Evolutionary conservation across 441 rosid genomes (phyloP).

Genomic region (Flueggea neowawraea): DNA sequence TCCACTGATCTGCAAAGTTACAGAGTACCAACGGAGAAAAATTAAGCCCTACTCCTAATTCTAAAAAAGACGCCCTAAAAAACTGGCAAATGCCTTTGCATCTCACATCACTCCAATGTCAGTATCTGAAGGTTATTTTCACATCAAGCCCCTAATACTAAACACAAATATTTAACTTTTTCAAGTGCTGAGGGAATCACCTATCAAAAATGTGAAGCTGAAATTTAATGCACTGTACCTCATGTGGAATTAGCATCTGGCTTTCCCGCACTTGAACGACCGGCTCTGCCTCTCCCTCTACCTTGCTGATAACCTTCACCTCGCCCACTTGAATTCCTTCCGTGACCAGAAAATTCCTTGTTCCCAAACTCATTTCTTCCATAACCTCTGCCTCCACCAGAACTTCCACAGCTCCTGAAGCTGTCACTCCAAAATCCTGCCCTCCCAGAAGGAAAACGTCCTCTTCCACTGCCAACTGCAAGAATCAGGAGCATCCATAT

Average conservation of each 20-base stretch:
- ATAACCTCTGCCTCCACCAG: conserved; percentile 39
- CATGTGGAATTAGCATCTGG: conserved; percentile 8
- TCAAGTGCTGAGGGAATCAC: no score
- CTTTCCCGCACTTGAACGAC: conserved; percentile 18
- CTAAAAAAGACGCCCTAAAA: no score
- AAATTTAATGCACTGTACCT: no score
- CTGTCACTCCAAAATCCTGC: conserved; percentile 44
- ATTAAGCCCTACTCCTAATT: no score
- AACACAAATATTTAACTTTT: no score
- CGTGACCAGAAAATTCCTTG: conserved; percentile 43
- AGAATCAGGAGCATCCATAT: conserved; percentile 7
- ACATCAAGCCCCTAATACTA: no score
- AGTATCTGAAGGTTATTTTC: no score
- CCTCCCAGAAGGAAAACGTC: conserved; percentile 44
- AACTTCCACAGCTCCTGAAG: conserved; percentile 48
- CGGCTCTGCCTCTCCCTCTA: conserved; percentile 51
- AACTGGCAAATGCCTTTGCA: no score
- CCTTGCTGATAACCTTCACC: conserved; percentile 46
- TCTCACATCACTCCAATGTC: no score
- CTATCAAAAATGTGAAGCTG: no score
- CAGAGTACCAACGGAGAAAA: no score
- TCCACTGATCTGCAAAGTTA: no score
- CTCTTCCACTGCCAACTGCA: conserved; percentile 50
- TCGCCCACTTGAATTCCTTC: conserved; percentile 42
- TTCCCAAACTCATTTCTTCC: conserved; percentile 45